These are phyloP conservation scores for Plectosphaerella cucumerina DNA, from an alignment of 2,329 filamentous ascomycete genomes.

Conservation along the genomic window DNA sequence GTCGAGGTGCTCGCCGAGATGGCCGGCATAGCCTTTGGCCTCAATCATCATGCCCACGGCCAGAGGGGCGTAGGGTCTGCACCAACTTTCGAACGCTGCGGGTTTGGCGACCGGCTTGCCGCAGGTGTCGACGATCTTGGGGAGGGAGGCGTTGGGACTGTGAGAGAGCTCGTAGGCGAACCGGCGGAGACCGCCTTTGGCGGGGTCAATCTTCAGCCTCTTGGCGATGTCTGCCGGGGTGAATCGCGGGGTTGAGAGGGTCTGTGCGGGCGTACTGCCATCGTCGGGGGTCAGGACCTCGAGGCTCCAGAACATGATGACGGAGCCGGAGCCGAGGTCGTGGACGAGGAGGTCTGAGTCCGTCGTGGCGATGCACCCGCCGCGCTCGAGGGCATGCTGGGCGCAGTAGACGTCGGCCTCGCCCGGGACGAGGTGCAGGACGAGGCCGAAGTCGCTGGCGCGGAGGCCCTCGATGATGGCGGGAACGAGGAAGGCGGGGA, in stretches of 20 bases:
- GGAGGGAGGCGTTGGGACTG: conserved; percentile 18
- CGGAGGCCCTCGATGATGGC: conserved; percentile 68
- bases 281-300: conserved; percentile 18
- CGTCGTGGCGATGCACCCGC: conserved; percentile 65
- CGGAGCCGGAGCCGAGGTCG: conserved; percentile 60
- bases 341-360: conserved; percentile 84
- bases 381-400: conserved; percentile 47
- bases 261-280: conserved; percentile 46
- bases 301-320: conserved; percentile 54
- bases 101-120: conserved; percentile 9
- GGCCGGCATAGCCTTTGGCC: neutral
- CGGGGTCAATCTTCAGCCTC: conserved; percentile 33
- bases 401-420: conserved; percentile 86
- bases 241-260: conserved; percentile 16
- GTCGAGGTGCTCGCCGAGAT: conserved; percentile 19
- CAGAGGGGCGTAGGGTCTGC: conserved; percentile 22
- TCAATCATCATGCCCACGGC: neutral
- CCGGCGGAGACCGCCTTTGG: conserved; percentile 20
- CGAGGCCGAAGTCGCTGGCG: conserved; percentile 33
- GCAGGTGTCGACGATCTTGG: conserved; percentile 12
- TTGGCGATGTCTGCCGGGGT: conserved; percentile 31
- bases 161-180: conserved; percentile 30
- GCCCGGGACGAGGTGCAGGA: conserved; percentile 63
- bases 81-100: conserved; percentile 22
- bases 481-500: conserved; percentile 69